A percentile compares a stretch with the other conserved stretches of the same genome.
Evolutionary conservation across 805 yeast genomes (phyloP).

Genomic region (Schwanniomyces vanrijiae): DNA sequence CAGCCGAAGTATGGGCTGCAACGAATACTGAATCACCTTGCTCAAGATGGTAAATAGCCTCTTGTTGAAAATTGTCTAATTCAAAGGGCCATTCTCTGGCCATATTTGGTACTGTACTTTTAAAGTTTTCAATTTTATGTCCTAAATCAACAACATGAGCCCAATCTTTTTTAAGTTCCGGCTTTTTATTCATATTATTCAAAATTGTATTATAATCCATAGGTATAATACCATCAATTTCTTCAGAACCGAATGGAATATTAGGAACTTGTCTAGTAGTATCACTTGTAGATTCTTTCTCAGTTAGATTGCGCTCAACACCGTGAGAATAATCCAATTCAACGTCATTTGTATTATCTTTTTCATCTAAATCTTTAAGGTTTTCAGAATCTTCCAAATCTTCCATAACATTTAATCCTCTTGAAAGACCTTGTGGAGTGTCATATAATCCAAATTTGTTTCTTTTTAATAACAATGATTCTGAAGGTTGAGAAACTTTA

Average conservation of each 20-base stretch:
- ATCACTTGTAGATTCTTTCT: neutral
- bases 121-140: slow-evolving; percentile 79
- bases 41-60: slow-evolving; percentile 93
- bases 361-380: slow-evolving; percentile 13
- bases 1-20: slow-evolving; percentile 98
- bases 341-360: slow-evolving; percentile 13
- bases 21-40: slow-evolving; percentile 98
- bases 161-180: slow-evolving; percentile 63
- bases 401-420: slow-evolving; percentile 57
- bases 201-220: slow-evolving; percentile 29
- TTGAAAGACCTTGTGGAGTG: slow-evolving; percentile 73
- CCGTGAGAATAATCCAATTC: neutral
- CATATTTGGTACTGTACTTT: slow-evolving; percentile 86
- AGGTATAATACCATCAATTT: slow-evolving; percentile 45
- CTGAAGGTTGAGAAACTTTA: slow-evolving; percentile 16
- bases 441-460: slow-evolving; percentile 75
- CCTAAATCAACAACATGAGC: slow-evolving; percentile 92
- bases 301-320: neutral
- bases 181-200: slow-evolving; percentile 21
- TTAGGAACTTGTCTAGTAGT: neutral
- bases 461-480: slow-evolving; percentile 51
- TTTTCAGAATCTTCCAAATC: slow-evolving; percentile 7
- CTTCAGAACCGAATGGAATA: slow-evolving; percentile 38
- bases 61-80: slow-evolving; percentile 92
- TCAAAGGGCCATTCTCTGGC: slow-evolving; percentile 96